Evolutionary conservation across 202 grass and related monocot genomes (phyloP).

Genomic region (Musa balbisiana): DNA sequence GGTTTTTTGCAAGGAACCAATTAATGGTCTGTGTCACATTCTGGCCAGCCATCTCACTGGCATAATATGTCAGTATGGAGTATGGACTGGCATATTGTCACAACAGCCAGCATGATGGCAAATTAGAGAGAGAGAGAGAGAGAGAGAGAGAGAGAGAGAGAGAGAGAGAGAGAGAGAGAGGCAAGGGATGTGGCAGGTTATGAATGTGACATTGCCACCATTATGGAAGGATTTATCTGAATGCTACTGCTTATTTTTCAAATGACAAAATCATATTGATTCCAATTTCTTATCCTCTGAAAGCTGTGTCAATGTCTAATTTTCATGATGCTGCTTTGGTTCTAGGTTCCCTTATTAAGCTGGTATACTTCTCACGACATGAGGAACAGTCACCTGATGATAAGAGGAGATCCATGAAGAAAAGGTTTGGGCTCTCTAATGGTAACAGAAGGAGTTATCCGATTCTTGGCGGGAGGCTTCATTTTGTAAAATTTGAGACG

Average conservation of each 20-base stretch:
- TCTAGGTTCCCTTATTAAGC: slow-evolving; percentile 87
- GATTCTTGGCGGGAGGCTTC: slow-evolving; percentile 88
- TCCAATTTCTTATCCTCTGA: not conserved
- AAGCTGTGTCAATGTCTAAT: not conserved
- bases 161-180: not conserved
- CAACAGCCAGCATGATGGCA: not conserved
- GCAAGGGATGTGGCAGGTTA: not conserved
- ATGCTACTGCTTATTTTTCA: not conserved
- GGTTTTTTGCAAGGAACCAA: too few species aligned
- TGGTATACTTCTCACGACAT: slow-evolving; percentile 95
- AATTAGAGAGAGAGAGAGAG: not conserved
- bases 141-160: not conserved
- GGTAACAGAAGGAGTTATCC: slow-evolving; percentile 81
- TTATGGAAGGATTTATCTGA: not conserved
- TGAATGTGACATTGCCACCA: not conserved
- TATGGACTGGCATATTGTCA: not conserved
- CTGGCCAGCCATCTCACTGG: too few species aligned
- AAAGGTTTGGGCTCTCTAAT: slow-evolving; percentile 63
- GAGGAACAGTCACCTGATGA: slow-evolving; percentile 59
- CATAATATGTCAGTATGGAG: not conserved
- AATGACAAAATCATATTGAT: not conserved
- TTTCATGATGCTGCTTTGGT: slow-evolving; percentile 6
- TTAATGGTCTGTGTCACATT: too few species aligned
- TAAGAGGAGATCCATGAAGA: slow-evolving; percentile 60
- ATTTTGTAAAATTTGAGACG: slow-evolving; percentile 97